Percentiles rank a stretch among this genome's conserved stretches.
These are phyloP conservation scores for Croton laevigatus DNA, from an alignment of 441 rosid species.

Conservation along the genomic window DNA sequence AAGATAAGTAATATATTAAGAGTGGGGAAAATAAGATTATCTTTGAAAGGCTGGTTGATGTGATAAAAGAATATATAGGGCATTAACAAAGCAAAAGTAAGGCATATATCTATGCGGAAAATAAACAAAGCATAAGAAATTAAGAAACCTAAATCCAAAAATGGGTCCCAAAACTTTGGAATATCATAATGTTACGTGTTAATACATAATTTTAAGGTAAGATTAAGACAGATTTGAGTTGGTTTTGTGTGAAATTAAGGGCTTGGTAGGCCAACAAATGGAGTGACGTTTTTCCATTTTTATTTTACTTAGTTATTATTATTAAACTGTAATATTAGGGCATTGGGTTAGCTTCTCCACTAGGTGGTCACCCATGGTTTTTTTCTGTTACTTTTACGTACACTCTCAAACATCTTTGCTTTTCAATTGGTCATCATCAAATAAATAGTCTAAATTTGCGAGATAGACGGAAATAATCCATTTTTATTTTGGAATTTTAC, in stretches of 20 bases:
- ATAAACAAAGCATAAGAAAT: conserved; percentile 11
- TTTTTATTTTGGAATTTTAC: too few species aligned
- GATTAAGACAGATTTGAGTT: background rate
- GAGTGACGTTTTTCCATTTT: background rate
- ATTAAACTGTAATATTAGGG: too few species aligned
- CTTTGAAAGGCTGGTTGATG: conserved; percentile 4
- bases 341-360: too few species aligned
- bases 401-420: too few species aligned
- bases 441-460: too few species aligned
- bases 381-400: too few species aligned
- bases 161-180: conserved; percentile 9
- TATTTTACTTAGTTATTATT: too few species aligned
- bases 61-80: conserved; percentile 12
- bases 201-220: background rate
- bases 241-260: conserved; percentile 5
- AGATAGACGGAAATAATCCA: too few species aligned
- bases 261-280: conserved; percentile 21
- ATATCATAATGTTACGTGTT: background rate
- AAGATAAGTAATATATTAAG: too few species aligned
- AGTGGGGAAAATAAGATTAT: conserved; percentile 9
- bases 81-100: conserved; percentile 24
- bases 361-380: too few species aligned
- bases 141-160: background rate
- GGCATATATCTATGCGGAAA: conserved; percentile 11
- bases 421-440: too few species aligned